Conservation (phyloP, 2,329 filamentous ascomycete species). For the Coniochaeta sp. region DNA sequence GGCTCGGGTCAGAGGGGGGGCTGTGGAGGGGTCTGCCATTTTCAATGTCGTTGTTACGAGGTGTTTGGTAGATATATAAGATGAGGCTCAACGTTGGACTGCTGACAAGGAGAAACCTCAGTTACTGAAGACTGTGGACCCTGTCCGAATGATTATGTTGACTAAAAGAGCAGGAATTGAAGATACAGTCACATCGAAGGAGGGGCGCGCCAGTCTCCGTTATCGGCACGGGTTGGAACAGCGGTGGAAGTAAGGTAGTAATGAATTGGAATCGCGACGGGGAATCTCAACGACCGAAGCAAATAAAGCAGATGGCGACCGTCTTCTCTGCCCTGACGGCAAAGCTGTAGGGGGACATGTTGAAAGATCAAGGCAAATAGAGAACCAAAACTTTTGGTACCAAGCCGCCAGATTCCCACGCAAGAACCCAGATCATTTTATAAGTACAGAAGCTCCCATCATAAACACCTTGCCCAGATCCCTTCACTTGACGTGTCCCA, state of each 20-base stretch:
- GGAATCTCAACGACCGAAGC: constrained; percentile 1
- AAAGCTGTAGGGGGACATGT: neutral
- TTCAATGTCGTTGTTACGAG: neutral
- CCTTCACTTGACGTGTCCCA: neutral
- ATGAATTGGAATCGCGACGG: constrained; percentile 2
- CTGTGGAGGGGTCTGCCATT: constrained; percentile 48
- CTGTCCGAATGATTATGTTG: neutral
- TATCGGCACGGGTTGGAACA: neutral
- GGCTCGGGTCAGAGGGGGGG: constrained; percentile 60
- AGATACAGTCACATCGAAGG: neutral
- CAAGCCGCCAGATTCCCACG: constrained; percentile 1
- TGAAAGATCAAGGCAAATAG: neutral
- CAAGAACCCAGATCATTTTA: neutral
- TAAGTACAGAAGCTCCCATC: neutral
- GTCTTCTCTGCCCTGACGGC: neutral
- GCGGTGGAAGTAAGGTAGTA: neutral
- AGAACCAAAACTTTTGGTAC: neutral
- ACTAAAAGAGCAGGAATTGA: neutral
- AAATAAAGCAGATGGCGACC: constrained; percentile 2
- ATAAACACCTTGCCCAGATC: neutral
- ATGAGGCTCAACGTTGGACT: neutral
- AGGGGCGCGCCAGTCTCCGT: neutral
- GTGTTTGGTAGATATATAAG: neutral
- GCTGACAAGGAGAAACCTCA: neutral
- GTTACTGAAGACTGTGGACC: neutral